Conservation (phyloP, 192 early-diverging fungal species). For the Coemansia umbellata region DNA sequence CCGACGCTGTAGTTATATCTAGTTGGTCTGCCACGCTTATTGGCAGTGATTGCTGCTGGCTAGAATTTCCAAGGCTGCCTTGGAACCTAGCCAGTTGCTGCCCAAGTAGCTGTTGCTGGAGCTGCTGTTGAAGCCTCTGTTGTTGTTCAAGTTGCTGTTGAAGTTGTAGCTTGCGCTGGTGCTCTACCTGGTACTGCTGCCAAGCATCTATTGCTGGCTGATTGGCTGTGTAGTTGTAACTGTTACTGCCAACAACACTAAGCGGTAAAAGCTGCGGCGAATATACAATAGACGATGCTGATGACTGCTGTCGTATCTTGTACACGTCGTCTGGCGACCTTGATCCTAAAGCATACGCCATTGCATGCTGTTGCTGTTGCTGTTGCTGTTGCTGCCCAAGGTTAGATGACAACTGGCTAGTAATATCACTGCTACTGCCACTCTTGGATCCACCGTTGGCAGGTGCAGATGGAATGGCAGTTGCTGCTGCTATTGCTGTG, state of each 20-base stretch:
- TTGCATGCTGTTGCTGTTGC: not conserved
- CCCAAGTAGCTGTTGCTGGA: slow-evolving; percentile 16
- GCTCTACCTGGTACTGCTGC: slow-evolving; percentile 44
- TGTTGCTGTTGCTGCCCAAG: not conserved
- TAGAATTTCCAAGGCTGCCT: not conserved
- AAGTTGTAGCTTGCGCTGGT: slow-evolving; percentile 24
- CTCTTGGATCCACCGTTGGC: not conserved
- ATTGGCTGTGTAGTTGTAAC: not conserved
- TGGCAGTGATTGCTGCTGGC: slow-evolving; percentile 12
- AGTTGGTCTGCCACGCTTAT: not conserved
- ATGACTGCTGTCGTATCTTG: not conserved
- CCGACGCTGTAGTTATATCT: slow-evolving; percentile 10
- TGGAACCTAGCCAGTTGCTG: not conserved
- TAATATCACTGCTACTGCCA: not conserved
- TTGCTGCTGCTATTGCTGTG: not conserved
- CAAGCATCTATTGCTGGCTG: slow-evolving; percentile 22
- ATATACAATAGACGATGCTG: not conserved
- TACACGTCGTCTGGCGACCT: slow-evolving; percentile 4
- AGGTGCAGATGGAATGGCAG: not conserved
- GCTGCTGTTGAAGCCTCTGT: slow-evolving; percentile 22
- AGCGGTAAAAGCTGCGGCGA: slow-evolving; percentile 1
- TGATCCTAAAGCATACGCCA: not conserved
- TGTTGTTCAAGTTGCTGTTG: slow-evolving; percentile 36
- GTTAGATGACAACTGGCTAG: too few species aligned
- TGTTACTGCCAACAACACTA: not conserved